Evolutionary conservation across 176 grass and related monocot genomes (phyloP).

Genomic region (Hordeum vulgare): MorexV3_pseudomolecules_assembly NC_058519.1:619349237-619349736

Average conservation of each 20-base stretch:
- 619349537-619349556: background rate
- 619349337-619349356: too few relatives aligned
- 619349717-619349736: too few relatives aligned
- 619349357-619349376: too few relatives aligned
- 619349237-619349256: background rate
- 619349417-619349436: background rate
- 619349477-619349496: background rate
- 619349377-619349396: slow-evolving; percentile 18
- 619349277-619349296: slow-evolving; percentile 14
- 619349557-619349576: slow-evolving; percentile 12
- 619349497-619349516: background rate
- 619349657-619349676: too few relatives aligned
- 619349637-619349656: too few relatives aligned
- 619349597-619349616: too few relatives aligned
- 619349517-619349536: background rate
- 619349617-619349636: too few relatives aligned
- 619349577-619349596: background rate
- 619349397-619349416: background rate
- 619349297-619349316: slow-evolving; percentile 19
- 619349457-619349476: background rate
- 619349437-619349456: background rate
- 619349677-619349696: too few relatives aligned
- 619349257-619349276: background rate
- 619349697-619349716: too few relatives aligned
- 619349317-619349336: too few relatives aligned